Conservation (phyloP, 129 eudicot genomes). For the Flaveria brownii region DNA sequence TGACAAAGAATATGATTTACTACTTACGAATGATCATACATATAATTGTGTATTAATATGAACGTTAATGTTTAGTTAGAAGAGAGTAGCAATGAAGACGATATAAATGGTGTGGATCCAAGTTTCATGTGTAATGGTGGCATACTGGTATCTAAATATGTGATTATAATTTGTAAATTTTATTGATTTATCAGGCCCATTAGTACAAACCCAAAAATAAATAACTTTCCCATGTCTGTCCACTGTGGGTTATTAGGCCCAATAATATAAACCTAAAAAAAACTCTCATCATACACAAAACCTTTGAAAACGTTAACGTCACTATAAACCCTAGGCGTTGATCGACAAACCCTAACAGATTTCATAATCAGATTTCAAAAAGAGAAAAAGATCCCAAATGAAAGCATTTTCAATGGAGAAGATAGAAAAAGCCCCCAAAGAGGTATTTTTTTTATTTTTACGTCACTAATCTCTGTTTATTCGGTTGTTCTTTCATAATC, state of each 20-base stretch:
- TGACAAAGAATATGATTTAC: too few relatives aligned
- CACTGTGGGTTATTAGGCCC: neutral
- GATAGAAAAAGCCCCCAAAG: conserved; percentile 33
- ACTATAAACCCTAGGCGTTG: conserved; percentile 21
- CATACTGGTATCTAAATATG: too few relatives aligned
- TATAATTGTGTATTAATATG: too few relatives aligned
- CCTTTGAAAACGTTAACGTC: neutral
- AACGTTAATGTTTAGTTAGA: too few relatives aligned
- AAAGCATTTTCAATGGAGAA: conserved; percentile 35
- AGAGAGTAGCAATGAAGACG: too few relatives aligned
- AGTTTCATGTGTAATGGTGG: too few relatives aligned
- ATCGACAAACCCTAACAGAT: conserved; percentile 23
- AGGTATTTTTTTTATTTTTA: conserved; percentile 15
- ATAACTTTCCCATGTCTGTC: too few relatives aligned
- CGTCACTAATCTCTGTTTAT: neutral
- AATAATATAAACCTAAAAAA: neutral
- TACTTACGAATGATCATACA: too few relatives aligned
- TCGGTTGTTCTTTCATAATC: neutral
- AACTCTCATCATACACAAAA: neutral
- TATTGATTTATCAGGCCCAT: neutral
- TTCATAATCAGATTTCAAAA: neutral
- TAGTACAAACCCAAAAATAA: too few relatives aligned
- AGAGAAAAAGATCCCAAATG: neutral
- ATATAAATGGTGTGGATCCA: too few relatives aligned
- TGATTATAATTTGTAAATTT: too few relatives aligned